phyloP scores from a whole-genome alignment of 73 alveolate species.

The Paramecium sexaurelia region DNA sequence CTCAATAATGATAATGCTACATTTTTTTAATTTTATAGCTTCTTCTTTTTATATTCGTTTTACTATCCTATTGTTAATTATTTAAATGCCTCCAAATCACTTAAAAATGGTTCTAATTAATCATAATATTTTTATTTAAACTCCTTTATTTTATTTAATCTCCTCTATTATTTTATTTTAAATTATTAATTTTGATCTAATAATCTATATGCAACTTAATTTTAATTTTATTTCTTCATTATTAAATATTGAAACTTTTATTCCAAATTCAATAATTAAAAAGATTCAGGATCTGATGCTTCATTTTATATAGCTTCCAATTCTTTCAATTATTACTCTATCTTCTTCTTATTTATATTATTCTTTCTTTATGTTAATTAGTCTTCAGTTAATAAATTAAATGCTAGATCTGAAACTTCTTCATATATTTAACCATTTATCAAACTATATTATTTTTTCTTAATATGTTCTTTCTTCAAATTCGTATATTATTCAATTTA shows the following conservation, averaged over 20 bases:
- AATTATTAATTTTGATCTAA: not conserved
- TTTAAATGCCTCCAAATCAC: conserved; percentile 23
- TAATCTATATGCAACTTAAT: not conserved
- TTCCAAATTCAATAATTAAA: not conserved
- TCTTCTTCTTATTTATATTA: not conserved
- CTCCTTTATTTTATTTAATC: not conserved
- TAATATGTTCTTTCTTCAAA: not conserved
- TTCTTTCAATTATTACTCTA: not conserved
- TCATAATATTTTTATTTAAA: not conserved
- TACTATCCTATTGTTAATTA: not conserved
- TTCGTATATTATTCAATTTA: not conserved
- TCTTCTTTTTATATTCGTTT: not conserved
- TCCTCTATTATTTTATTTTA: not conserved
- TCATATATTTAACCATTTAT: not conserved
- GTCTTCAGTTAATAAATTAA: not conserved
- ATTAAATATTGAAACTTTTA: not conserved
- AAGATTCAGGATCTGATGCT: not conserved
- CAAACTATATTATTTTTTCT: not conserved
- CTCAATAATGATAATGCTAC: not conserved
- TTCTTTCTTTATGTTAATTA: not conserved
- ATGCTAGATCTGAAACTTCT: not conserved
- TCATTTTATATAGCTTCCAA: not conserved
- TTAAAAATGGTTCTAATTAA: conserved; percentile 10
- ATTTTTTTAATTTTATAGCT: not conserved
- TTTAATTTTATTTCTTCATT: not conserved